Conservation (phyloP, 352 stramenopile genomes). For the Pythium inflatum region DNA sequence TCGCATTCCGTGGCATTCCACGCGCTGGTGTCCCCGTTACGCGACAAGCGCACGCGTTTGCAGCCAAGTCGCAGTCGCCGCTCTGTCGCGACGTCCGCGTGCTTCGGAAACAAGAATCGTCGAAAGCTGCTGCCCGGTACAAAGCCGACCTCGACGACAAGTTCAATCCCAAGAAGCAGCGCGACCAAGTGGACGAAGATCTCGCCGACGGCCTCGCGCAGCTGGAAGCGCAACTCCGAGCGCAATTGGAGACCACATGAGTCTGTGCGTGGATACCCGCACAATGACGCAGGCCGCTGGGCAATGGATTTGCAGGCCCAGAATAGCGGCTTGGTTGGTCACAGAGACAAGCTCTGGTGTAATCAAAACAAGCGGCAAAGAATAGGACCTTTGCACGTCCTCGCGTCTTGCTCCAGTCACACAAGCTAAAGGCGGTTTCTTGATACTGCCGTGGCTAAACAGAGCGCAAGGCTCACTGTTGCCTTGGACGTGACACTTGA, state of each 20-base stretch:
- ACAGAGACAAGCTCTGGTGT: too few relatives aligned
- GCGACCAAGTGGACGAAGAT: neutral
- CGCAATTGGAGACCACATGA: neutral
- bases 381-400: too few relatives aligned
- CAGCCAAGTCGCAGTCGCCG: constrained; percentile 32
- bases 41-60: constrained; percentile 46
- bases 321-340: too few relatives aligned
- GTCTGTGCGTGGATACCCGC: too few relatives aligned
- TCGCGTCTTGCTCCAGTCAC: too few relatives aligned
- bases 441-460: too few relatives aligned
- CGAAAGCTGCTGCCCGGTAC: constrained; percentile 56
- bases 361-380: too few relatives aligned
- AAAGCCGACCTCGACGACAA: constrained; percentile 36
- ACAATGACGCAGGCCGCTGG: too few relatives aligned
- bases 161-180: constrained; percentile 17
- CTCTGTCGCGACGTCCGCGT: constrained; percentile 58
- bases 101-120: constrained; percentile 43
- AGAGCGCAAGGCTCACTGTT: too few relatives aligned
- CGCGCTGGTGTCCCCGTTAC: constrained; percentile 55
- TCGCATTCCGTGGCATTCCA: constrained; percentile 43
- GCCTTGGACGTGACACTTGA: too few relatives aligned
- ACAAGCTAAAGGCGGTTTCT: too few relatives aligned
- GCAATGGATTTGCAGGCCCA: too few relatives aligned
- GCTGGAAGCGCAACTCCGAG: constrained; percentile 23
- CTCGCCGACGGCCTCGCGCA: constrained; percentile 19